Conservation (phyloP, 352 stramenopile genomes). For the Nothophytophthora sp. region DNA sequence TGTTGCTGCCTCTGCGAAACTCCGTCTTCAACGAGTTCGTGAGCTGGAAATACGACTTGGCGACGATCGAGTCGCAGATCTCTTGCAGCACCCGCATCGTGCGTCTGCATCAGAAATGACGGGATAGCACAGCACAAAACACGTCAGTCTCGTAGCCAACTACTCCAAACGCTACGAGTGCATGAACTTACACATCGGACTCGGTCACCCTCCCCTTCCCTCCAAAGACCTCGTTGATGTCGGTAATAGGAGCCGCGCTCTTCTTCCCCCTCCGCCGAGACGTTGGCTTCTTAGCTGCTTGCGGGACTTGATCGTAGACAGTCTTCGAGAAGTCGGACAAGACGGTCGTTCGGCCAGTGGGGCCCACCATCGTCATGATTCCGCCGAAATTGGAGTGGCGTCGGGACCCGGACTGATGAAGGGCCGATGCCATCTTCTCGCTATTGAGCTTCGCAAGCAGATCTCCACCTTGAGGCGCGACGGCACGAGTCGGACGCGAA, state of each 20-base stretch:
- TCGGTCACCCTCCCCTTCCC: slow-evolving; percentile 64
- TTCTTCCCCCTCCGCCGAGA: slow-evolving; percentile 46
- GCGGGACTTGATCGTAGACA: slow-evolving; percentile 66
- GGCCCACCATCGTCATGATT: slow-evolving; percentile 77
- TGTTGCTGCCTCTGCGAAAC: slow-evolving; percentile 82
- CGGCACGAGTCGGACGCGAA: neutral
- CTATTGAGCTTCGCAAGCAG: slow-evolving; percentile 49
- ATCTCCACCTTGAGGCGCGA: slow-evolving; percentile 10
- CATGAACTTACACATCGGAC: slow-evolving; percentile 51
- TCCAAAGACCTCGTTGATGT: slow-evolving; percentile 81
- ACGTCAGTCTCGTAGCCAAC: no score
- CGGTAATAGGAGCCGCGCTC: slow-evolving; percentile 44
- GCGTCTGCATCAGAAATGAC: slow-evolving; percentile 25
- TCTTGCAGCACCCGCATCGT: slow-evolving; percentile 71
- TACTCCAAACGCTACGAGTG: no score
- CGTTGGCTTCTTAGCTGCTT: slow-evolving; percentile 68
- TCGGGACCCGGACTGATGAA: slow-evolving; percentile 34
- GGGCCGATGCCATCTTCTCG: slow-evolving; percentile 52
- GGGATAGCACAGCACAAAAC: slow-evolving; percentile 9
- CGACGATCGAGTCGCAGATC: slow-evolving; percentile 73
- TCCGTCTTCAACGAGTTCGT: slow-evolving; percentile 88
- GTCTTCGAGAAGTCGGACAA: slow-evolving; percentile 79
- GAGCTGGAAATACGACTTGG: slow-evolving; percentile 84
- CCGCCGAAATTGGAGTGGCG: slow-evolving; percentile 90
- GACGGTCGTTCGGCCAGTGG: slow-evolving; percentile 63